Percentiles rank a stretch among this genome's conserved stretches.
Evolutionary conservation across 768 basidiomycete species (phyloP).

Genomic region (Lactarius vividus): DNA sequence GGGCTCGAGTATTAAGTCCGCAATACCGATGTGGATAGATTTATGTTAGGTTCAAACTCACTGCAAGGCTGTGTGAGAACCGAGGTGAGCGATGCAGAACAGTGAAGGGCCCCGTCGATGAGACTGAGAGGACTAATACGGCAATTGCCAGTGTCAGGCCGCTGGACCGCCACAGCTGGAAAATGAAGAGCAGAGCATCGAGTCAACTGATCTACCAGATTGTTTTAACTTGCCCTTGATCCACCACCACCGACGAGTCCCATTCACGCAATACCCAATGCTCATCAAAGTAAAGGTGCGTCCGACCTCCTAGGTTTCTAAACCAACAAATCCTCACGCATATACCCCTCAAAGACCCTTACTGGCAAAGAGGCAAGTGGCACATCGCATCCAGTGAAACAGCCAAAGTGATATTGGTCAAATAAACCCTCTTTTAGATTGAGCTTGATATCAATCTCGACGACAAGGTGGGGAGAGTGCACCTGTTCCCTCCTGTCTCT

Average conservation of each 20-base stretch:
- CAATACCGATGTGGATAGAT: no score
- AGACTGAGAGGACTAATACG: background rate
- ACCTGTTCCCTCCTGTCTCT: background rate
- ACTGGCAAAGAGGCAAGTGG: constrained; percentile 90
- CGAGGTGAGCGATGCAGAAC: background rate
- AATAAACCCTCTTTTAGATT: constrained; percentile 49
- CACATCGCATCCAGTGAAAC: background rate
- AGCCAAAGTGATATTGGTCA: background rate
- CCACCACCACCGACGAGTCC: constrained; percentile 4
- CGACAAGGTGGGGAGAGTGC: constrained; percentile 59
- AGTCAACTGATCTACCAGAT: background rate
- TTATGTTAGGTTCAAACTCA: no score
- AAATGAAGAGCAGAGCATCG: background rate
- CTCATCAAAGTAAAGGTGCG: constrained; percentile 88
- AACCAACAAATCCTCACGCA: constrained; percentile 9
- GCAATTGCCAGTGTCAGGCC: background rate
- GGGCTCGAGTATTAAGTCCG: no score
- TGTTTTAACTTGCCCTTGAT: background rate
- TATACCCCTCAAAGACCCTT: constrained; percentile 59
- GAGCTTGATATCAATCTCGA: constrained; percentile 93
- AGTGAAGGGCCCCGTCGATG: background rate
- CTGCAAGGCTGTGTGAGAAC: no score
- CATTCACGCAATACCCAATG: constrained; percentile 67
- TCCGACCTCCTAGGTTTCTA: background rate
- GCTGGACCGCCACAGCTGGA: background rate